Evolutionary conservation across 2,329 filamentous ascomycete species (phyloP).

Genomic region (Phialophora macrospora): DNA sequence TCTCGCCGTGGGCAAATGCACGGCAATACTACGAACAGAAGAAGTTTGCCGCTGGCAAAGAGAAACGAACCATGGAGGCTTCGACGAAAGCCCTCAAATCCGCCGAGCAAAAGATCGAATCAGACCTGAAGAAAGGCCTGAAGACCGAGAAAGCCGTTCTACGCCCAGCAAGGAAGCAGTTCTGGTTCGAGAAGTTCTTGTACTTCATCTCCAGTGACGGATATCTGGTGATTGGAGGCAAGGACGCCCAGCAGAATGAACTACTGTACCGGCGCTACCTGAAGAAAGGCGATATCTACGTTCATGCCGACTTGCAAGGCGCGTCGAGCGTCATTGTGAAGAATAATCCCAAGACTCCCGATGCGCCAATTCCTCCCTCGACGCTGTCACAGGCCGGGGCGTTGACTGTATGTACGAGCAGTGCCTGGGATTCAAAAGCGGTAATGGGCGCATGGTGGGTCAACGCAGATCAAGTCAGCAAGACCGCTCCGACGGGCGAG

Average conservation of each 20-base stretch:
- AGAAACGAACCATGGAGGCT: constrained; percentile 82
- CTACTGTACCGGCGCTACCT: constrained; percentile 86
- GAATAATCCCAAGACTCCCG: constrained; percentile 75
- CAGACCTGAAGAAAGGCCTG: constrained; percentile 82
- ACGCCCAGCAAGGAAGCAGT: constrained; percentile 77
- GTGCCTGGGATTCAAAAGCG: constrained; percentile 94
- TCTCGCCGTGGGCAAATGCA: constrained; percentile 88
- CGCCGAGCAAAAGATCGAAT: constrained; percentile 83
- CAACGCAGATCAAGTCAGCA: constrained; percentile 84
- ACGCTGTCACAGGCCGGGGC: constrained; percentile 90
- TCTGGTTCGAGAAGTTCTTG: constrained; percentile 97
- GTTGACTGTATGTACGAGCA: constrained; percentile 81
- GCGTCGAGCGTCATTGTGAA: constrained; percentile 88
- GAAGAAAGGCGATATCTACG: constrained; percentile 86
- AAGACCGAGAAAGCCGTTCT: constrained; percentile 91
- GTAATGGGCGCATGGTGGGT: constrained; percentile 98
- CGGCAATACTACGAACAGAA: constrained; percentile 90
- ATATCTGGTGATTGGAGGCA: constrained; percentile 87
- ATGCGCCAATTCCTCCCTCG: constrained; percentile 87
- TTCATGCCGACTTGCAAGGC: constrained; percentile 86
- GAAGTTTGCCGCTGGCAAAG: constrained; percentile 80
- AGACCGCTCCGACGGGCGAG: constrained; percentile 78
- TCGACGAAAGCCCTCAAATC: constrained; percentile 84
- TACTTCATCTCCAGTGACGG: constrained; percentile 97
- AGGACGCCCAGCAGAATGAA: constrained; percentile 87